These are phyloP conservation scores for Punica granatum DNA, from an alignment of 345 rosid species.

Conservation along the genomic window DNA sequence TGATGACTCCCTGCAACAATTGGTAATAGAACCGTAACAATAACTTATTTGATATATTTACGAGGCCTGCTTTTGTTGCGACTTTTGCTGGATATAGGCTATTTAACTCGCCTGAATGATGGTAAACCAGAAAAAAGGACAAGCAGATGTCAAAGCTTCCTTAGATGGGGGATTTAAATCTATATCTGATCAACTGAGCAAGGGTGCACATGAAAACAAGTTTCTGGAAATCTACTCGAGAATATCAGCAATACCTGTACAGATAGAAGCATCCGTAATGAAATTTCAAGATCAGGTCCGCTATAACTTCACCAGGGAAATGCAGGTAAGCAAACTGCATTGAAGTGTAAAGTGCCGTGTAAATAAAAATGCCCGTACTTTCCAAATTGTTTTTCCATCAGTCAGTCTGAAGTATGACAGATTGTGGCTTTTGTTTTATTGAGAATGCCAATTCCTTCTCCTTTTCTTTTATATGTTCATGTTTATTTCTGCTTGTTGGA, in stretches of 20 bases:
- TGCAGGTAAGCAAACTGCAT: conserved; percentile 37
- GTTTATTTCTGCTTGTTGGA: background rate
- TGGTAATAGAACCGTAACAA: conserved; percentile 35
- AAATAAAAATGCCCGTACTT: background rate
- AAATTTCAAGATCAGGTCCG: conserved; percentile 46
- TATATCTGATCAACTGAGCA: conserved; percentile 49
- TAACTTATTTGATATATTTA: conserved; percentile 8
- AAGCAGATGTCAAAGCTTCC: conserved; percentile 50
- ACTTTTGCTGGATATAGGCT: conserved; percentile 11
- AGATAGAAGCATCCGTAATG: conserved; percentile 41
- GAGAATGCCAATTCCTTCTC: background rate
- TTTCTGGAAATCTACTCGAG: conserved; percentile 34
- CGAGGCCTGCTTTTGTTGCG: conserved; percentile 10
- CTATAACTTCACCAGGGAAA: conserved; percentile 40
- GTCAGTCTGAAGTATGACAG: background rate
- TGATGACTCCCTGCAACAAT: conserved; percentile 48
- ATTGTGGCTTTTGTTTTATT: background rate
- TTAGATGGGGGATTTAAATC: conserved; percentile 53
- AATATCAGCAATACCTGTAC: conserved; percentile 50
- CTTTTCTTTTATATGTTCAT: background rate
- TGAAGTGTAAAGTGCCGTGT: too few relatives aligned
- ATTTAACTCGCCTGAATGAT: conserved; percentile 18
- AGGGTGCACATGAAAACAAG: conserved; percentile 39
- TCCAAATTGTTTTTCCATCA: background rate
- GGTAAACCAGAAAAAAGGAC: conserved; percentile 54